Percentiles rank a stretch among this genome's conserved stretches.
These are phyloP conservation scores for Trichophyton equinum DNA, from an alignment of 2,329 filamentous ascomycete genomes.

Conservation along the genomic window DNA sequence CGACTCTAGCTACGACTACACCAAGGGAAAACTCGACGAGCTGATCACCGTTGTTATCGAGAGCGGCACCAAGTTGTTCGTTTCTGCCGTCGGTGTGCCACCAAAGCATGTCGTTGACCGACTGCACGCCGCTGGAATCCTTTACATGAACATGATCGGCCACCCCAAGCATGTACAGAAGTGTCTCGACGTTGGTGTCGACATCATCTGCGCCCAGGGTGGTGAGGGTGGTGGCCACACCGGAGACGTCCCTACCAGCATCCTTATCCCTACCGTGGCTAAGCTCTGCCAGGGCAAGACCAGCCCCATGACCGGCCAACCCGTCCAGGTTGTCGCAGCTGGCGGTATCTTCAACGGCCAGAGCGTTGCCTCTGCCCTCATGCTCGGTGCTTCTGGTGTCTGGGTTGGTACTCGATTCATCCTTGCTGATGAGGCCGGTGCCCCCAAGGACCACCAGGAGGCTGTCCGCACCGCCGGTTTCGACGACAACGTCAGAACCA, in stretches of 20 bases:
- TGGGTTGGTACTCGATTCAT: conserved; percentile 98
- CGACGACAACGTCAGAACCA: conserved; percentile 91
- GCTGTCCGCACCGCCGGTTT: conserved; percentile 82
- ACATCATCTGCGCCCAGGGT: conserved; percentile 97
- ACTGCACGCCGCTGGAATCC: conserved; percentile 72
- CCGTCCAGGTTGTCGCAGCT: conserved; percentile 84
- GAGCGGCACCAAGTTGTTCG: conserved; percentile 81
- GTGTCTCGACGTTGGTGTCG: conserved; percentile 79
- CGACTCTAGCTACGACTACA: conserved; percentile 80
- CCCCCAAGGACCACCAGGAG: conserved; percentile 87
- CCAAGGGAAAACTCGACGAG: conserved; percentile 92
- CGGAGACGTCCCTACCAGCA: conserved; percentile 78
- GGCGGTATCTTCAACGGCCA: conserved; percentile 91
- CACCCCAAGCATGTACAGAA: conserved; percentile 99
- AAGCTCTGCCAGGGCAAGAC: conserved; percentile 67
- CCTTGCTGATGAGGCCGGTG: conserved; percentile 84
- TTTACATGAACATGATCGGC: conserved; percentile 99
- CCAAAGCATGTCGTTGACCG: conserved; percentile 79
- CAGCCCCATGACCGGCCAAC: conserved; percentile 72
- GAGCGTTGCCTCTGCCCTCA: conserved; percentile 75
- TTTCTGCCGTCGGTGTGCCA: conserved; percentile 89
- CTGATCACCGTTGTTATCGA: conserved; percentile 88
- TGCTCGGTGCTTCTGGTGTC: conserved; percentile 82
- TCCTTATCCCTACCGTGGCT: conserved; percentile 87
- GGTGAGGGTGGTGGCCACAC: conserved; percentile 96